Conservation (phyloP, 2,329 filamentous ascomycete genomes). For the Colletotrichum sp. region DNA sequence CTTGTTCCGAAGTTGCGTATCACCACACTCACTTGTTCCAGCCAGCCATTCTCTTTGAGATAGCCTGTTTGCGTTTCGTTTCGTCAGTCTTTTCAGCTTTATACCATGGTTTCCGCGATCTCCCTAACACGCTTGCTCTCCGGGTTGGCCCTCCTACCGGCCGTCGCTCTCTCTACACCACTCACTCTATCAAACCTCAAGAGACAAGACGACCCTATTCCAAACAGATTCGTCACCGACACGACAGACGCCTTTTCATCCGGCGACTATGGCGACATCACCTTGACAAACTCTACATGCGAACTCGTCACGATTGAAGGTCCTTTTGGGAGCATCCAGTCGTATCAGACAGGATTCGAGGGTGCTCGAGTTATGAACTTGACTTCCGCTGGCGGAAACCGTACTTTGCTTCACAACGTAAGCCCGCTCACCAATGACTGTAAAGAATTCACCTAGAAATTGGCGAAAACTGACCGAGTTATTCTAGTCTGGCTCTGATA, state of each 20-base stretch:
- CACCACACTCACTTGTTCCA: neutral
- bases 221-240: neutral
- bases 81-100: neutral
- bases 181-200: neutral
- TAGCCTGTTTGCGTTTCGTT: neutral
- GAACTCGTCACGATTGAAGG: neutral
- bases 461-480: neutral
- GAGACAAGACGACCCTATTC: neutral
- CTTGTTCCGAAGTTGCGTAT: neutral
- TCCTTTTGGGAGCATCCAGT: neutral
- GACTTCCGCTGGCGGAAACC: neutral
- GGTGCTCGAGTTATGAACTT: neutral
- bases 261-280: neutral
- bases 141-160: neutral
- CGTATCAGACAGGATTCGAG: neutral
- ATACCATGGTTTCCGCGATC: neutral
- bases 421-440: neutral
- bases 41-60: neutral
- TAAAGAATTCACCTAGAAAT: neutral
- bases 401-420: neutral
- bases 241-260: neutral
- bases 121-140: neutral
- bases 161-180: neutral
- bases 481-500: neutral
- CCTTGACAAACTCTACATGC: neutral